Base-by-base conservation (phyloP, 225 moss, liverwort and hornwort genomes). In the Physcomitrellopsis africana region DNA sequence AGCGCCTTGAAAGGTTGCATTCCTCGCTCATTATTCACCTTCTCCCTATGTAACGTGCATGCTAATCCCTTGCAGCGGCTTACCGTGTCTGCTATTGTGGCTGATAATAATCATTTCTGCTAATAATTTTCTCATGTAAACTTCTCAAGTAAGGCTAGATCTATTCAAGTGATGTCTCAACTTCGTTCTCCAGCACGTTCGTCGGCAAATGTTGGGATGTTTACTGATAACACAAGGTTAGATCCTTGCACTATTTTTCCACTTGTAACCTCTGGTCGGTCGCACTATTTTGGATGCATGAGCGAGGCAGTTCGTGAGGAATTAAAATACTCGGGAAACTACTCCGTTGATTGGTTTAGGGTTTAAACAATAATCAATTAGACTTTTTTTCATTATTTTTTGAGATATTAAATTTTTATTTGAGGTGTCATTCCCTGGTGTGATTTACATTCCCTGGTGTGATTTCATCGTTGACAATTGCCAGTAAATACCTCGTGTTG, bases 1-100 rank as follows among this genome's bases (percentile, higher is more conserved):
- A 75, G 80, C 76, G 29, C 73, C 44, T 70, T 85, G 71, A 83
- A 77, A 86, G 67, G 74, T 77, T 71, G 63, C 65, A 69, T 63
- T 59, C 15, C 18, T 20, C 51, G 70, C 61, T 81, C 13, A 60
- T 47, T 66, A 65, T 66, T 48, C 49, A 48, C 49, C 49, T 9
- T 59, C 59, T 65, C 18, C 6, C 10, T 22, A 8, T 53, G 13
- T 82, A 29, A 41, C 32, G 64, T 72, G 15, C 23, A 63, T 58
- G 57, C 63, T 65, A 18, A 48, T 2, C 44, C 22, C 63, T 73
- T 48, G 19, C 75, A 61, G 57, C 37, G 51, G 4, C 53, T 42
- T 67, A 53, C 14, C 7, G 41, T 54, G 26, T 63, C 56, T 75
- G 49, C 26, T 55, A 22, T 22, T 44, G 54, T 64, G 43, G n/a